Conservation (phyloP, 306 rosid species). For the Hylodesmum podocarpum region DNA sequence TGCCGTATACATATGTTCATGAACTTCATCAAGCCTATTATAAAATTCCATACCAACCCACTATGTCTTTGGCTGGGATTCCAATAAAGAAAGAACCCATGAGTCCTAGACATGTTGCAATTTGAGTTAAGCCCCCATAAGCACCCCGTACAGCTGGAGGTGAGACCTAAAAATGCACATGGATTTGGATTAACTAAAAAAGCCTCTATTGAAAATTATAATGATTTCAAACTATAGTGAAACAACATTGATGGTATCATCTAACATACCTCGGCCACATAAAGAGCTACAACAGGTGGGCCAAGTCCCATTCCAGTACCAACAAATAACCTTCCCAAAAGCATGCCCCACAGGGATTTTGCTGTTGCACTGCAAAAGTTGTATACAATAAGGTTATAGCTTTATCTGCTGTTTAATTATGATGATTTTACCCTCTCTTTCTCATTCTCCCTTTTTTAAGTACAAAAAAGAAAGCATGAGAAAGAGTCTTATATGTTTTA, state of each 20-base stretch:
- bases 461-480: neutral
- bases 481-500: neutral
- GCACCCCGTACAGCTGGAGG: constrained; percentile 78
- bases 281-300: constrained; percentile 82
- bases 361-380: constrained; percentile 63
- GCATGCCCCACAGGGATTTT: constrained; percentile 77
- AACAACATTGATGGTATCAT: constrained; percentile 11
- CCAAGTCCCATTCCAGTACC: constrained; percentile 91
- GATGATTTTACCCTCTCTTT: neutral
- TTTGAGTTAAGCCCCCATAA: constrained; percentile 79
- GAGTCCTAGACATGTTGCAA: constrained; percentile 85
- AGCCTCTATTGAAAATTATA: constrained; percentile 3
- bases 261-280: constrained; percentile 72
- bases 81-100: constrained; percentile 71
- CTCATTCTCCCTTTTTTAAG: neutral
- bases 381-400: constrained; percentile 25
- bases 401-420: constrained; percentile 14
- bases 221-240: constrained; percentile 5
- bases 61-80: constrained; percentile 68
- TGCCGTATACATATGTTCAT: constrained; percentile 7
- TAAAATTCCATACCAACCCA: constrained; percentile 66
- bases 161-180: constrained; percentile 58
- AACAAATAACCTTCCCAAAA: constrained; percentile 80
- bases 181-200: neutral
- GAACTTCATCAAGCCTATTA: constrained; percentile 5